Conservation (phyloP, 2,329 filamentous ascomycete genomes). For the Paraconiothyrium brasiliense region DNA sequence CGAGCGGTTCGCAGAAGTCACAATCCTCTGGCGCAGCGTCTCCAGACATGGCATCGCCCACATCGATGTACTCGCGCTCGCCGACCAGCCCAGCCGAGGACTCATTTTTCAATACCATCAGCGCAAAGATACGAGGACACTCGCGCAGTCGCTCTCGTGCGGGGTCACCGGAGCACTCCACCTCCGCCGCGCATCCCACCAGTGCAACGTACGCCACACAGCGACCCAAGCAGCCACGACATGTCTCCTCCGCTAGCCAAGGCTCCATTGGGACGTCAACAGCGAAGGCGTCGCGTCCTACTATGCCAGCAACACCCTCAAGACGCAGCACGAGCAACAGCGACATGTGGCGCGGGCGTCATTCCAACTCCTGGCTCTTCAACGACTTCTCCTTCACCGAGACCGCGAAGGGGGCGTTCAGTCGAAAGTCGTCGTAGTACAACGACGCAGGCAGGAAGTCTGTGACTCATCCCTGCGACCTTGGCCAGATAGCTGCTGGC, state of each 20-base stretch:
- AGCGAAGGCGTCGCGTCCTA: constrained; percentile 29
- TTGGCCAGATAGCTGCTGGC: constrained; percentile 31
- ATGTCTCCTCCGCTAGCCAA: constrained; percentile 34
- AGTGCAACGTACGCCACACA: constrained; percentile 24
- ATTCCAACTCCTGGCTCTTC: constrained; percentile 53
- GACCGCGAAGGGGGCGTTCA: constrained; percentile 41
- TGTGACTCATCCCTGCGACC: constrained; percentile 22
- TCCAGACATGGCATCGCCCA: constrained; percentile 33
- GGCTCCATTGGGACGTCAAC: constrained; percentile 22
- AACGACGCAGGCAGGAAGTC: constrained; percentile 18
- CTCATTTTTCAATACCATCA: constrained; percentile 50
- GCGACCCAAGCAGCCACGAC: constrained; percentile 30
- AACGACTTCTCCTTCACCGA: constrained; percentile 50
- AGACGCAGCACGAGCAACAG: constrained; percentile 43
- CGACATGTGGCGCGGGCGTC: constrained; percentile 48
- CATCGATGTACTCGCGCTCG: constrained; percentile 27
- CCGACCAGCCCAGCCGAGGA: constrained; percentile 39
- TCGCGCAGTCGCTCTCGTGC: constrained; percentile 45
- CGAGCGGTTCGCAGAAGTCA: constrained; percentile 39
- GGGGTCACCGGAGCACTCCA: constrained; percentile 33
- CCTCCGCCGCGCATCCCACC: constrained; percentile 18
- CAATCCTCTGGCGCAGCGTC: constrained; percentile 37
- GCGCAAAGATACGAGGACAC: constrained; percentile 39
- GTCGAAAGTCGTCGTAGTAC: constrained; percentile 31
- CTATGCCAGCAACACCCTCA: constrained; percentile 31